A percentile compares a stretch with the other conserved stretches of the same genome.
Conservation (phyloP, 2,329 filamentous ascomycete species). For the Septoria linicola region DNA sequence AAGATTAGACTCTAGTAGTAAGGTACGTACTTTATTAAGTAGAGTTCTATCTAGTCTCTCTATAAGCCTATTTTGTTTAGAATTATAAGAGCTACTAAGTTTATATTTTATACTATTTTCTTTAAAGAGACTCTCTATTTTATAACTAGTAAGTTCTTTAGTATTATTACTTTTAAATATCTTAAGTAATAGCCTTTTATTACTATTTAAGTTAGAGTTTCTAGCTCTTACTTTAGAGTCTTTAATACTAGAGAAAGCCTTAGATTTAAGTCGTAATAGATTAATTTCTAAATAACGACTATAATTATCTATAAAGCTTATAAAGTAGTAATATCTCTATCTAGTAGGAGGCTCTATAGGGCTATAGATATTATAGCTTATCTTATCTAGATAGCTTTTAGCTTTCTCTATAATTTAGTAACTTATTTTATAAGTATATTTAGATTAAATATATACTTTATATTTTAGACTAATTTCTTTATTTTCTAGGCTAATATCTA, state of each 20-base stretch:
- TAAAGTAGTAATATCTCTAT: constrained; percentile 9
- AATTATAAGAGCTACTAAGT: too few species aligned
- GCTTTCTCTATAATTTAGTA: constrained; percentile 3
- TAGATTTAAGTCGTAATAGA: constrained; percentile 8
- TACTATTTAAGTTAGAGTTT: too few species aligned
- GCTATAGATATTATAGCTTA: constrained; percentile 11
- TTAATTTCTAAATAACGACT: constrained; percentile 13
- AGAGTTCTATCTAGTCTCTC: too few species aligned
- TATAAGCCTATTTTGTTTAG: too few species aligned
- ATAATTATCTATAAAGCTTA: constrained; percentile 17
- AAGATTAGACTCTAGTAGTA: too few species aligned
- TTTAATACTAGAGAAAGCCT: constrained; percentile 10
- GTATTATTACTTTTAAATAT: too few species aligned
- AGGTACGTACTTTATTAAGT: too few species aligned
- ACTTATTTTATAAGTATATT: constrained; percentile 11
- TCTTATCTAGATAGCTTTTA: constrained; percentile 14
- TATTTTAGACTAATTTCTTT: constrained; percentile 3
- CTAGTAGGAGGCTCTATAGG: constrained; percentile 14
- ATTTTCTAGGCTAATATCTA: constrained; percentile 1
- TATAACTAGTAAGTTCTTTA: too few species aligned
- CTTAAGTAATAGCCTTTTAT: too few species aligned
- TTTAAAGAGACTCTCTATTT: too few species aligned
- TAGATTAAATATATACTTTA: constrained; percentile 7
- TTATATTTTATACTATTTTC: too few species aligned
- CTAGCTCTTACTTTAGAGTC: constrained; percentile 6